These are phyloP conservation scores for Phlegmacium glaucopus DNA, from an alignment of 768 basidiomycete genomes.

Conservation along the genomic window DNA sequence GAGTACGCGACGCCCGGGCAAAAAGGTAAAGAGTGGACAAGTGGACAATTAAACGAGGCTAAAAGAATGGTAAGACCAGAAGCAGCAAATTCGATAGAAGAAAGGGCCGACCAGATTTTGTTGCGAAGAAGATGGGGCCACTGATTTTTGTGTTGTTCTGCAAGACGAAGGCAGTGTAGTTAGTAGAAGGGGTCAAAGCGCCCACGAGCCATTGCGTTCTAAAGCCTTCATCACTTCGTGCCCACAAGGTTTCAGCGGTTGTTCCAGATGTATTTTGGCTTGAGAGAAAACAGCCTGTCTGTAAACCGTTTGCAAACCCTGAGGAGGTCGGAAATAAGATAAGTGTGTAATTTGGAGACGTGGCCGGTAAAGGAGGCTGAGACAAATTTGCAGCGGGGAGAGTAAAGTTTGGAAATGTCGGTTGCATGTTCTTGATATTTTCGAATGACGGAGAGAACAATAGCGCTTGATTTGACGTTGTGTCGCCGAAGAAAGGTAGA, in stretches of 20 bases:
- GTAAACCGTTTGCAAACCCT: conserved; percentile 38
- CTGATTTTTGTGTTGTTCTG: conserved; percentile 54
- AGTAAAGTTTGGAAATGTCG: conserved; percentile 74
- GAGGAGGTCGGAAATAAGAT: conserved; percentile 50
- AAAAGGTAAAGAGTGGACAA: conserved; percentile 68
- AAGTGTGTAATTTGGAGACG: conserved; percentile 49
- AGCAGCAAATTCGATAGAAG: neutral
- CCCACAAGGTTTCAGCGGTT: conserved; percentile 48
- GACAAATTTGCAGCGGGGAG: conserved; percentile 57
- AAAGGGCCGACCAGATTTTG: conserved; percentile 61
- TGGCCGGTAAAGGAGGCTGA: conserved; percentile 36
- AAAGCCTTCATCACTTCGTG: conserved; percentile 57
- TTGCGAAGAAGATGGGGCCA: conserved; percentile 67
- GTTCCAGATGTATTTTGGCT: conserved; percentile 34
- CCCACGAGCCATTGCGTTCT: conserved; percentile 65
- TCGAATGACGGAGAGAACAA: conserved; percentile 64
- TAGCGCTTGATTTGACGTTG: conserved; percentile 68
- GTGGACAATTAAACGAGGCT: conserved; percentile 68
- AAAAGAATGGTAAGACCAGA: neutral
- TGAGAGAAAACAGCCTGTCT: conserved; percentile 59
- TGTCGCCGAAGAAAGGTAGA: conserved; percentile 66
- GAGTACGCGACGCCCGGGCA: conserved; percentile 72
- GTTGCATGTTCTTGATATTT: conserved; percentile 24
- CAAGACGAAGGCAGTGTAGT: conserved; percentile 75
- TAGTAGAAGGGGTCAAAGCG: conserved; percentile 59